Base-by-base conservation (phyloP, 2,329 filamentous ascomycete genomes). In the Pseudofabraea citricarpa region DNA sequence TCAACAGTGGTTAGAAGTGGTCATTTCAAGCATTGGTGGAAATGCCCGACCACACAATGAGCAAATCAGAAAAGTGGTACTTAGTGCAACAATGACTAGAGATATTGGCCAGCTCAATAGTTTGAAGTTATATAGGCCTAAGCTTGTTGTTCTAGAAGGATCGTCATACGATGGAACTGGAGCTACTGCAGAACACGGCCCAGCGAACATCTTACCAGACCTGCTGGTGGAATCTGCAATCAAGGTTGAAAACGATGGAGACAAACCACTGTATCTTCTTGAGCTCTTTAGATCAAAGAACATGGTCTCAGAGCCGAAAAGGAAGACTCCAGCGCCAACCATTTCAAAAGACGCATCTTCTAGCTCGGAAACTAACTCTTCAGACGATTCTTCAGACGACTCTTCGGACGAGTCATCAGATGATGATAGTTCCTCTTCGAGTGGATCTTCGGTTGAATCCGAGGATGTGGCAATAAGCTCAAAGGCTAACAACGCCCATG, bases 81-180 rank as follows among this genome's bases (percentile, higher is more conserved):
- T 96, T 3, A 95, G 89, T 61, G 93, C 91, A 5, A 96, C 91
- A 0, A 89, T 97, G 80, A 95, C 90, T 2, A 77, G 82, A 45
- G 90, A 97, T 58, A 70, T 95, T 37, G 87, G 85, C 26, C 83
- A 93, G 47, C 69, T 97, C 16, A 84, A 79, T 43, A 83, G 81
- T 1, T 65, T 97, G 27, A 84, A 77, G 47, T 71, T 97, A 22
- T 72, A 74, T 21, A 74, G 86, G 41, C 91, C 93, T 3, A 85
- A 77, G 46, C 69, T 96, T 36, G 75, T 96, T 1, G 76, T 89
- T 1, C 74, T 95, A 12, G 85, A 90, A 48, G 79, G 77, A 22
- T n/a, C n/a, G n/a, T n/a, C n/a, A n/a, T n/a, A n/a, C n/a, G n/a
- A n/a, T n/a, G n/a, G n/a, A n/a, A n/a, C n/a, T n/a, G n/a, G n/a